phyloP scores from a whole-genome alignment of 2,329 filamentous ascomycete genomes.

The Apiospora malaysiana region DNA sequence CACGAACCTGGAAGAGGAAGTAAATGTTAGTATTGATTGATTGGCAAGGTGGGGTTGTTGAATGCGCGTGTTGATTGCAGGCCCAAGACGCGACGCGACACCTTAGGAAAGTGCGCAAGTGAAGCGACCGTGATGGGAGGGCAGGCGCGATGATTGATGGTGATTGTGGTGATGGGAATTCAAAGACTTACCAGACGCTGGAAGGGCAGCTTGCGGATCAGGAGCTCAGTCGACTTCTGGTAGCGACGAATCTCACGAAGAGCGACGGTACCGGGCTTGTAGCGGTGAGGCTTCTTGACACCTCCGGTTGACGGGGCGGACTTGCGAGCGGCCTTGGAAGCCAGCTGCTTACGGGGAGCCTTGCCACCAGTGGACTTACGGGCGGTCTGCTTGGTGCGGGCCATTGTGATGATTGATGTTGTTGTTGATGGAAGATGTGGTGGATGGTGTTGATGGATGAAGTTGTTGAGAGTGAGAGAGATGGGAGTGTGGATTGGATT shows the following conservation, averaged over 20 bases:
- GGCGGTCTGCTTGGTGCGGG: constrained; percentile 71
- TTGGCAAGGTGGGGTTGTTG: not conserved
- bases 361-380: constrained; percentile 83
- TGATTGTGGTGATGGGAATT: not conserved
- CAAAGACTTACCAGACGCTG: constrained; percentile 76
- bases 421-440: constrained; percentile 31
- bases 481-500: constrained; percentile 34
- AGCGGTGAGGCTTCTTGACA: constrained; percentile 93
- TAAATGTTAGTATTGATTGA: constrained; percentile 12
- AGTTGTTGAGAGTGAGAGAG: constrained; percentile 35
- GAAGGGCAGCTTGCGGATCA: constrained; percentile 98
- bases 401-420: constrained; percentile 56
- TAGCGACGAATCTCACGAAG: constrained; percentile 98
- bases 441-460: constrained; percentile 36
- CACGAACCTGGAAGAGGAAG: constrained; percentile 66
- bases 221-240: constrained; percentile 95
- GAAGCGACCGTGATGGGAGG: constrained; percentile 9
- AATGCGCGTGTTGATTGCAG: constrained; percentile 8
- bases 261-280: constrained; percentile 94
- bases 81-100: constrained; percentile 21
- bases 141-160: not conserved
- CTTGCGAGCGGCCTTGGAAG: constrained; percentile 99
- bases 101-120: not conserved
- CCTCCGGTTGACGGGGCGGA: constrained; percentile 94
- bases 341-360: constrained; percentile 92